These are phyloP conservation scores for Colletotrichum lentis DNA, from an alignment of 2,329 filamentous ascomycete species.

Conservation along the genomic window DNA sequence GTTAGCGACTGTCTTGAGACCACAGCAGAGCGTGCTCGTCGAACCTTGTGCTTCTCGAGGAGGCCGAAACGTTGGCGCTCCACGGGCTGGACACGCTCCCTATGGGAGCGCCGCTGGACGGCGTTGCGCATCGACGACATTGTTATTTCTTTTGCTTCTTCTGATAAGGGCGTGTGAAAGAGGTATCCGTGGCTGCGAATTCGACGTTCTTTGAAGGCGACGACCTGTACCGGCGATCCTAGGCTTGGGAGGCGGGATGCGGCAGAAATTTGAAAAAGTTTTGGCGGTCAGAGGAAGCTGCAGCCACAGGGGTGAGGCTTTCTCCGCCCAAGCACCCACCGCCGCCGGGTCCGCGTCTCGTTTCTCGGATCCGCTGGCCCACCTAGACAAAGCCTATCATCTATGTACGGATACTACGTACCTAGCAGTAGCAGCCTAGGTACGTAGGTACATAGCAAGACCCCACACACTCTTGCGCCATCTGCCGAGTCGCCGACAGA, in stretches of 20 bases:
- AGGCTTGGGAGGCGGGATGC: conserved; percentile 32
- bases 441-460: no score
- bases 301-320: conserved; percentile 30
- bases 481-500: no score
- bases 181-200: neutral
- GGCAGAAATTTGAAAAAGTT: conserved; percentile 40
- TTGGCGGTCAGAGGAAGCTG: conserved; percentile 36
- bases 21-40: conserved; percentile 25
- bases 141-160: conserved; percentile 3
- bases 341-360: conserved; percentile 10
- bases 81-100: conserved; percentile 86
- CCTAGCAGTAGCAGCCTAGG: no score
- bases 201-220: neutral
- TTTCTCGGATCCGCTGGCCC: conserved; percentile 8
- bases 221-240: conserved; percentile 11
- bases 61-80: conserved; percentile 88
- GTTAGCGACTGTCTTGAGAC: conserved; percentile 1
- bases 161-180: neutral
- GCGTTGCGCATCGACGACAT: conserved; percentile 68
- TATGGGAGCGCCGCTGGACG: conserved; percentile 83
- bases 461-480: no score
- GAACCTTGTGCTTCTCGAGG: conserved; percentile 92
- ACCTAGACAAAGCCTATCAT: no score
- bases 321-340: neutral
- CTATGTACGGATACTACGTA: no score